Evolutionary conservation across 164 flowering plant genomes (phyloP).

Genomic region (Magnolia officinalis): DNA sequence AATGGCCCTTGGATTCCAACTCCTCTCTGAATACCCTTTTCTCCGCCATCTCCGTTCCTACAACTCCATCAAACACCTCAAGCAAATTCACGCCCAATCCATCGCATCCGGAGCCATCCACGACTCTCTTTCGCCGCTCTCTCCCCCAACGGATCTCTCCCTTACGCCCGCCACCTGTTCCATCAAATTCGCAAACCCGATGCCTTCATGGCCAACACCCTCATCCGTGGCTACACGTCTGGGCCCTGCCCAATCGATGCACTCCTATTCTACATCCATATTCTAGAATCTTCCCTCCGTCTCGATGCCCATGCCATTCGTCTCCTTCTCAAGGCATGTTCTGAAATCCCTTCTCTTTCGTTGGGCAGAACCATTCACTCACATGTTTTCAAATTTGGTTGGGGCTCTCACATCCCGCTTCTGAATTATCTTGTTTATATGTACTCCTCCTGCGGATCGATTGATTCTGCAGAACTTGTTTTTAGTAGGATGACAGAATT

Average conservation of each 20-base stretch:
- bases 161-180: conserved; percentile 25
- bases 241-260: conserved; percentile 19
- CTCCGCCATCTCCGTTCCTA: conserved; percentile 28
- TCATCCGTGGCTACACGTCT: conserved; percentile 23
- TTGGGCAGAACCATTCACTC: conserved; percentile 22
- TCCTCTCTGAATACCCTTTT: conserved; percentile 22
- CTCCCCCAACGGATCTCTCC: conserved; percentile 25
- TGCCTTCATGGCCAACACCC: conserved; percentile 23
- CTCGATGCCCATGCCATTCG: conserved; percentile 23
- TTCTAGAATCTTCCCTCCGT: conserved; percentile 15
- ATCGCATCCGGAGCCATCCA: conserved; percentile 22
- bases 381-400: conserved; percentile 22
- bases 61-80: conserved; percentile 23
- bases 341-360: conserved; percentile 17
- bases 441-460: conserved; percentile 22
- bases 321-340: conserved; percentile 28
- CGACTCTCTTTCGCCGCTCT: conserved; percentile 29
- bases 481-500: conserved; percentile 11
- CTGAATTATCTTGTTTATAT: conserved; percentile 24
- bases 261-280: conserved; percentile 16
- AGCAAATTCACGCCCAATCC: conserved; percentile 38
- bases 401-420: conserved; percentile 14
- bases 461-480: conserved; percentile 18
- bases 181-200: conserved; percentile 22
- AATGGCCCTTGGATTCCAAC: conserved; percentile 26